These are phyloP conservation scores for Aspergillus baeticus DNA, from an alignment of 495 filamentous ascomycete species.

Conservation along the genomic window DNA sequence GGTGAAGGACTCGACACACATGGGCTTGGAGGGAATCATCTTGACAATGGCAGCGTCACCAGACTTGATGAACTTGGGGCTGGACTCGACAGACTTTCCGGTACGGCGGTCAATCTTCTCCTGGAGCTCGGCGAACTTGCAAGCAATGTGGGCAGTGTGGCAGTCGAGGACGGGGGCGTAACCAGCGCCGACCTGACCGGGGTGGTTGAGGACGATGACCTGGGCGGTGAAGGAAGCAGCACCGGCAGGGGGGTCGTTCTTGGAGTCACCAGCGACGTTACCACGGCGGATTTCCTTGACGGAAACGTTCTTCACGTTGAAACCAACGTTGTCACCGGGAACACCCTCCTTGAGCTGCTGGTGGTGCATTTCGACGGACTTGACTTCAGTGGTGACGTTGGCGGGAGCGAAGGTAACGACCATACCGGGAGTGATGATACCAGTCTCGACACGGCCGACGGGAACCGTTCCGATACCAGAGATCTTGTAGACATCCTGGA, in stretches of 20 bases:
- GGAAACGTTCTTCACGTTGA: constrained; percentile 99
- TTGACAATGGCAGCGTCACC: constrained; percentile 99
- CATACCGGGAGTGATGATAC: constrained; percentile 97
- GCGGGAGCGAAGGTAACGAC: constrained; percentile 84
- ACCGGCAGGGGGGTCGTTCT: constrained; percentile 94
- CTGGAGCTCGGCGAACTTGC: constrained; percentile 98
- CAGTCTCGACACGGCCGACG: constrained; percentile 99
- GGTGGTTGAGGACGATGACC: constrained; percentile 99
- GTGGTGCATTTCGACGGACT: constrained; percentile 99
- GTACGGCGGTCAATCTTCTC: constrained; percentile 99
- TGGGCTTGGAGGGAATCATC: constrained; percentile 99
- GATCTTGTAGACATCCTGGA: constrained; percentile 99
- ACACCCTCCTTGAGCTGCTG: constrained; percentile 96
- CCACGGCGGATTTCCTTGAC: constrained; percentile 99
- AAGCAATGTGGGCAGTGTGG: constrained; percentile 99
- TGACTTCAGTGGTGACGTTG: constrained; percentile 99
- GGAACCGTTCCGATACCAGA: constrained; percentile 99
- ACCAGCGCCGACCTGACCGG: constrained; percentile 97
- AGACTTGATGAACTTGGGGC: constrained; percentile 99
- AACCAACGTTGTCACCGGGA: constrained; percentile 99
- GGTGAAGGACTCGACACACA: constrained; percentile 99
- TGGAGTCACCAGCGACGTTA: constrained; percentile 99
- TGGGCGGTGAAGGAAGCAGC: constrained; percentile 96
- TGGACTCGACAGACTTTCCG: constrained; percentile 89
- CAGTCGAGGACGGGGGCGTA: constrained; percentile 99